Conservation (phyloP, 176 grass and related monocot genomes). For the Zea luxurians region DNA sequence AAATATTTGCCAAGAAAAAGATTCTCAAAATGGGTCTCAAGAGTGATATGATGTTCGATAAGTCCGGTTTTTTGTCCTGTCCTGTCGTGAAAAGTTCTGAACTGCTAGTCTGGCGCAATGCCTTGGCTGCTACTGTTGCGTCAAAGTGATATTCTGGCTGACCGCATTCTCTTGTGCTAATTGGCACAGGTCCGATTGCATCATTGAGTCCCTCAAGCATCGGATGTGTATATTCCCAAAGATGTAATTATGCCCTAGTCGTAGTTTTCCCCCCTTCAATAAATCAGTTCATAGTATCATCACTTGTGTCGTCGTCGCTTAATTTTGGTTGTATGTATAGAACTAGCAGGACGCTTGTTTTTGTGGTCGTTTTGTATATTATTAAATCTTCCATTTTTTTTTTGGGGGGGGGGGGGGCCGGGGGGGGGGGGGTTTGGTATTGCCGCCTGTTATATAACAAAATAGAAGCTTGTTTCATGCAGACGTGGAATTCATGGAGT, state of each 20-base stretch:
- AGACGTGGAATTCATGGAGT: neutral
- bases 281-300: slow-evolving; percentile 24
- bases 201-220: neutral
- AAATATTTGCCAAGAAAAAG: slow-evolving; percentile 44
- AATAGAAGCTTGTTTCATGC: slow-evolving; percentile 15
- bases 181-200: slow-evolving; percentile 38
- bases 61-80: slow-evolving; percentile 14
- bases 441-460: slow-evolving; percentile 29
- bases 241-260: slow-evolving; percentile 39
- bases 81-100: neutral
- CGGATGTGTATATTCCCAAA: slow-evolving; percentile 45
- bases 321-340: slow-evolving; percentile 38
- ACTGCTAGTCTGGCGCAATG: neutral
- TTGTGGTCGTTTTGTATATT: slow-evolving; percentile 23
- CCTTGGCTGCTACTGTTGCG: slow-evolving; percentile 19
- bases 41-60: slow-evolving; percentile 4
- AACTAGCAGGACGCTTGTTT: slow-evolving; percentile 12
- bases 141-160: neutral
- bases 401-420: neutral
- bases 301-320: neutral
- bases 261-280: slow-evolving; percentile 24
- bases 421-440: slow-evolving; percentile 2
- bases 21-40: slow-evolving; percentile 45
- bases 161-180: slow-evolving; percentile 27
- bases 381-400: slow-evolving; percentile 15